These are phyloP conservation scores for Russula lepida DNA, from an alignment of 768 basidiomycete genomes.

Conservation along the genomic window DNA sequence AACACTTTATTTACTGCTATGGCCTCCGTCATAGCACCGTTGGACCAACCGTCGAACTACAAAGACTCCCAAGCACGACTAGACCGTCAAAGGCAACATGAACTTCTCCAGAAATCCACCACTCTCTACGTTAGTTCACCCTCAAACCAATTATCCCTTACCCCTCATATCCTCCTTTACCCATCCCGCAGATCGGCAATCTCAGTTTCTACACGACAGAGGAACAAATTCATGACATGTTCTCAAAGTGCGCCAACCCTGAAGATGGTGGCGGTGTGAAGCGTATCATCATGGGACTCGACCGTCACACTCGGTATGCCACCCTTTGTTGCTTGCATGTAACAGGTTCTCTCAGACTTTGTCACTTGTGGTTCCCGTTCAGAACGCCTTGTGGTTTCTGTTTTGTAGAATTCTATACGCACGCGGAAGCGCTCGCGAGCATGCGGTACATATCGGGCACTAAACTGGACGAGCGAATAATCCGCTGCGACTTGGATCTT, in stretches of 20 bases:
- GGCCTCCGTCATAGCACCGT: constrained; percentile 62
- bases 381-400: constrained; percentile 94
- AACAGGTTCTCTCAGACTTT: neutral
- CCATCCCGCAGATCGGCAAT: constrained; percentile 63
- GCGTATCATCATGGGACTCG: constrained; percentile 91
- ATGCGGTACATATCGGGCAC: constrained; percentile 96
- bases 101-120: constrained; percentile 72
- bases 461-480: constrained; percentile 96
- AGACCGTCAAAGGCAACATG: constrained; percentile 70
- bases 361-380: constrained; percentile 17
- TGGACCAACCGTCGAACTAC: constrained; percentile 96
- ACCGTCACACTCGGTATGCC: constrained; percentile 73
- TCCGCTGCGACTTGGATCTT: constrained; percentile 93
- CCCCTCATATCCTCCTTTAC: neutral
- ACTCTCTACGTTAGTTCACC: constrained; percentile 75
- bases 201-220: constrained; percentile 93
- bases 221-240: constrained; percentile 92
- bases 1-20: constrained; percentile 2
- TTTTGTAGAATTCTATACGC: constrained; percentile 94
- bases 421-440: constrained; percentile 84
- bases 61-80: constrained; percentile 85
- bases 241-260: constrained; percentile 80
- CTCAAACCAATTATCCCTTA: neutral
- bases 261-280: constrained; percentile 88
- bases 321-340: neutral